These are phyloP conservation scores for Phytopythium chamaehyphon DNA, from an alignment of 352 stramenopile species.

Conservation along the genomic window DNA sequence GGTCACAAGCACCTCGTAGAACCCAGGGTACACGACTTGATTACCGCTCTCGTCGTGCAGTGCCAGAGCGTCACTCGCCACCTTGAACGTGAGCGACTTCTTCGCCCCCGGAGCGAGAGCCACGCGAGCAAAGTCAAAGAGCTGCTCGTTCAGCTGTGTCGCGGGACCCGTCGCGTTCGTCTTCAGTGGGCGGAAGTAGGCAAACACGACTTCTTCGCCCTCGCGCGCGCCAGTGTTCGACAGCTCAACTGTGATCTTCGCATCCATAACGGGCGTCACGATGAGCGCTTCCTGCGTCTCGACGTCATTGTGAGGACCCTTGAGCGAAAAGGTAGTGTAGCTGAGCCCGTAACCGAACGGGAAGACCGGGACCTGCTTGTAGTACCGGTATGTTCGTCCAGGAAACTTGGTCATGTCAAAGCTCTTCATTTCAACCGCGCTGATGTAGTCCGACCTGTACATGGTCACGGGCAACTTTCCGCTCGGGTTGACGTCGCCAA, in stretches of 20 bases:
- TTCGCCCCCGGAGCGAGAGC: constrained; percentile 32
- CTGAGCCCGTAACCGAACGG: constrained; percentile 89
- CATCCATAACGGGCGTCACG: constrained; percentile 29
- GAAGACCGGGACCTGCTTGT: constrained; percentile 84
- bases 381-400: constrained; percentile 91
- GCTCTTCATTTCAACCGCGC: constrained; percentile 74
- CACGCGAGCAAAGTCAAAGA: constrained; percentile 69
- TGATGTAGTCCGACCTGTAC: constrained; percentile 77
- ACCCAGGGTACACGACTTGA: constrained; percentile 49
- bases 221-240: constrained; percentile 48
- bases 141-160: constrained; percentile 67
- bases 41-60: constrained; percentile 58
- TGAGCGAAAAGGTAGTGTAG: constrained; percentile 82
- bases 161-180: constrained; percentile 51
- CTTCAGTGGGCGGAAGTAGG: constrained; percentile 66
- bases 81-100: constrained; percentile 32
- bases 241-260: constrained; percentile 46
- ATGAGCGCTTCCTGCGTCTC: constrained; percentile 10
- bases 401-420: constrained; percentile 90
- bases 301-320: background rate
- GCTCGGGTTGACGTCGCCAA: constrained; percentile 73
- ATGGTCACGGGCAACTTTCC: constrained; percentile 88
- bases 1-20: constrained; percentile 71
- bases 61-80: constrained; percentile 43
- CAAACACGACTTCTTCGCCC: constrained; percentile 76